Percentiles rank a stretch among this genome's conserved stretches.
Conservation (phyloP, 208 protist species). For the Crithidia fasciculata region DNA sequence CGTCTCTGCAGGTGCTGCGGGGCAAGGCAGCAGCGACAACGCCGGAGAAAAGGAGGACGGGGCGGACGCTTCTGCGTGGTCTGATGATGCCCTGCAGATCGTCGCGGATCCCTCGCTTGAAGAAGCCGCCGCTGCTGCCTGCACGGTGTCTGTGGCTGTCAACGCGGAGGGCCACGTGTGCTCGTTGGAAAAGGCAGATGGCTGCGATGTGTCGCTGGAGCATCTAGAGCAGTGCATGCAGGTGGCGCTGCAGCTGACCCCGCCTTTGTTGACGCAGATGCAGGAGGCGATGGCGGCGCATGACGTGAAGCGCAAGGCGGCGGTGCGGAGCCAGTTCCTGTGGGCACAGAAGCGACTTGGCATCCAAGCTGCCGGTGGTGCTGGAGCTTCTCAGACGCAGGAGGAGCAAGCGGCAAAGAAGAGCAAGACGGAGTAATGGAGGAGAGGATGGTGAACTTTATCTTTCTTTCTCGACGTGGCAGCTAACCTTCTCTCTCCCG, state of each 20-base stretch:
- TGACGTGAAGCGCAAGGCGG: slow-evolving; percentile 58
- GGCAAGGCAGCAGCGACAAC: neutral
- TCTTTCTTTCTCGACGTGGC: neutral
- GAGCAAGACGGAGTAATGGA: slow-evolving; percentile 19
- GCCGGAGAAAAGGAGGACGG: neutral
- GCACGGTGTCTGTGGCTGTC: slow-evolving; percentile 69
- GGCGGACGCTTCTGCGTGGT: slow-evolving; percentile 9
- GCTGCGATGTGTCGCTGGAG: slow-evolving; percentile 59
- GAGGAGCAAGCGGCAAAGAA: slow-evolving; percentile 28
- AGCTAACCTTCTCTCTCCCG: neutral
- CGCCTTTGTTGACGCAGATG: slow-evolving; percentile 57
- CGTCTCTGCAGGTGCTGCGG: slow-evolving; percentile 10
- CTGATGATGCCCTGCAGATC: slow-evolving; percentile 46
- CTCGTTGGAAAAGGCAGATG: slow-evolving; percentile 75
- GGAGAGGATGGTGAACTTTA: slow-evolving; percentile 1
- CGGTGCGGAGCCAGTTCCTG: slow-evolving; percentile 72
- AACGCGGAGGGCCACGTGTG: slow-evolving; percentile 88
- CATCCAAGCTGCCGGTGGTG: slow-evolving; percentile 40
- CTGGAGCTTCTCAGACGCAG: neutral
- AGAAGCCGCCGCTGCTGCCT: slow-evolving; percentile 73
- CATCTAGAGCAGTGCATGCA: slow-evolving; percentile 62
- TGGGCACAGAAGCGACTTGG: slow-evolving; percentile 85
- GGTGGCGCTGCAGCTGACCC: slow-evolving; percentile 46
- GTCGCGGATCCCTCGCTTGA: slow-evolving; percentile 77
- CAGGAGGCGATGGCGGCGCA: slow-evolving; percentile 70